These are phyloP conservation scores for Diaporthe destruens DNA, from an alignment of 2,329 filamentous ascomycete species.

Conservation along the genomic window DNA sequence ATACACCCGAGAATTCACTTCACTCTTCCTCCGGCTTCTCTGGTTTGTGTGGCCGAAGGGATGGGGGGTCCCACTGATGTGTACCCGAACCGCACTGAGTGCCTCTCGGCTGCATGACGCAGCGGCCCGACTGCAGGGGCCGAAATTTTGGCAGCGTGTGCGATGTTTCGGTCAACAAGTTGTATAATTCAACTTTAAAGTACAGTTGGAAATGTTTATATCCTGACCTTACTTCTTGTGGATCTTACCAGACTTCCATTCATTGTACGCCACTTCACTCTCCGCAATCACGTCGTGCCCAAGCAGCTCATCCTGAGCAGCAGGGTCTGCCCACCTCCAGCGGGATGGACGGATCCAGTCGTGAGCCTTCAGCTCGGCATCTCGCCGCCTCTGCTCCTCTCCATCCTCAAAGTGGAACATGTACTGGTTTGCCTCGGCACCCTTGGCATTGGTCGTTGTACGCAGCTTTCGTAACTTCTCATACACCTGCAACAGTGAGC, in stretches of 20 bases:
- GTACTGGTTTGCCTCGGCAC: background rate
- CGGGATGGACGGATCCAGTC: conserved; percentile 1
- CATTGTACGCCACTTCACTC: background rate
- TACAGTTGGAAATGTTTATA: background rate
- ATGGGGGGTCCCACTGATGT: background rate
- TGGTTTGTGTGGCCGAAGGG: background rate
- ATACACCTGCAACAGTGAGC: background rate
- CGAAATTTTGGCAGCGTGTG: background rate
- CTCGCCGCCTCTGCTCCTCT: conserved; percentile 13
- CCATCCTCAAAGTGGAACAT: conserved; percentile 28
- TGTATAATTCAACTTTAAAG: background rate
- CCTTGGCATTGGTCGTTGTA: conserved; percentile 18
- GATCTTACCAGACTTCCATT: background rate
- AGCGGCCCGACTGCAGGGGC: background rate
- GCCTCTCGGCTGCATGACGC: background rate
- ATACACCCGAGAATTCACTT: background rate
- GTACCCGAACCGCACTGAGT: too few species aligned
- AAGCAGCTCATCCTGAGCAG: conserved; percentile 11
- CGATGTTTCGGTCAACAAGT: background rate
- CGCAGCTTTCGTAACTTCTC: conserved; percentile 21
- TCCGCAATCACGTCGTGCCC: conserved; percentile 6
- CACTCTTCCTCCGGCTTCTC: background rate
- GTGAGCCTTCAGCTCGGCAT: conserved; percentile 1
- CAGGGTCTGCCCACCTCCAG: background rate
- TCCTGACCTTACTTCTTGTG: background rate